Percentiles rank a stretch among this genome's conserved stretches.
phyloP scores from a whole-genome alignment of 139 green algal genomes.

The Picochlorum sp. region DNA sequence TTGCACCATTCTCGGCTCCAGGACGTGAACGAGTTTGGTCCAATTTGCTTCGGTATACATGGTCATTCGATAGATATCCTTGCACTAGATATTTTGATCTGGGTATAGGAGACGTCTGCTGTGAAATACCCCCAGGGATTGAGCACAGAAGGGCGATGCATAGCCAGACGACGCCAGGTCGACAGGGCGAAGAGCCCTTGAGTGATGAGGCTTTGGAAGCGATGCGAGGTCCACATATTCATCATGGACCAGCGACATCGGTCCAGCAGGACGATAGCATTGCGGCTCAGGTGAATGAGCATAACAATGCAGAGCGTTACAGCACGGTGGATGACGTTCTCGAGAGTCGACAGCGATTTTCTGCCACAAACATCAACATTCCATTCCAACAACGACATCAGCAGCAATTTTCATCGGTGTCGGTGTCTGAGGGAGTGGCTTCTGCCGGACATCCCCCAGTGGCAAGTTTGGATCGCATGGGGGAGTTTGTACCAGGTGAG shows the following conservation, averaged over 20 bases:
- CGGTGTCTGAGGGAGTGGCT: constrained; percentile 19
- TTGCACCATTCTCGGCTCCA: too few relatives aligned
- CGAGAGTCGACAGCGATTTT: constrained; percentile 6
- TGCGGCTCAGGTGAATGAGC: neutral
- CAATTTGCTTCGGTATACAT: too few relatives aligned
- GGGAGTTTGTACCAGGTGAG: constrained; percentile 19
- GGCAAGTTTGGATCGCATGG: neutral
- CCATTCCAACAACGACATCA: neutral
- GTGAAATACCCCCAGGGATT: too few relatives aligned
- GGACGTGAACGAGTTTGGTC: too few relatives aligned
- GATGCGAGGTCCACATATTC: neutral
- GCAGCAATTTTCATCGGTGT: neutral
- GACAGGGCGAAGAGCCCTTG: too few relatives aligned
- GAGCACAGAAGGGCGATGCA: too few relatives aligned
- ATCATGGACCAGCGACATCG: neutral
- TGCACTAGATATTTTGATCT: too few relatives aligned
- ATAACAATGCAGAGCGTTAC: constrained; percentile 8
- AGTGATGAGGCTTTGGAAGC: neutral
- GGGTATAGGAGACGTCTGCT: too few relatives aligned
- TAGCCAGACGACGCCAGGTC: too few relatives aligned
- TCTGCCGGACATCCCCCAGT: constrained; percentile 10
- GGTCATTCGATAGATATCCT: too few relatives aligned
- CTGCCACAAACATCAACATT: neutral
- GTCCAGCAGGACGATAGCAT: constrained; percentile 15
- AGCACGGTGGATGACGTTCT: constrained; percentile 12